Evolutionary conservation across 352 stramenopile species (phyloP).

Genomic region (Pythium scleroteichum): DNA sequence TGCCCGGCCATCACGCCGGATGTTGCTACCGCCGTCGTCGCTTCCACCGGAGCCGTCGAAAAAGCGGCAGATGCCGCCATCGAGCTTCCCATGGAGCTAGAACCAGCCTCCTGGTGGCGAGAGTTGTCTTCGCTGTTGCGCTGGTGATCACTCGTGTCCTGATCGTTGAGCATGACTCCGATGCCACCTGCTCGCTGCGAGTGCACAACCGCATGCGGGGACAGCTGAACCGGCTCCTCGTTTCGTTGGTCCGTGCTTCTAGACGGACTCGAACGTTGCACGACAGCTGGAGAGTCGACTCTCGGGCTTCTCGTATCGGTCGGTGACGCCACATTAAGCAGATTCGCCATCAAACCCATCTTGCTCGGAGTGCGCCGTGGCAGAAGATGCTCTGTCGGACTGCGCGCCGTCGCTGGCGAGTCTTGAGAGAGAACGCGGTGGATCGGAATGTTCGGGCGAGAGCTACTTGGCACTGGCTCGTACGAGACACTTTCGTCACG

Average conservation of each 20-base stretch:
- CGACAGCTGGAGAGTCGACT: constrained; percentile 37
- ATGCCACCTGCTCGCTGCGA: constrained; percentile 18
- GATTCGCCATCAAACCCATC: constrained; percentile 78
- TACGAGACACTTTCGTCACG: constrained; percentile 21
- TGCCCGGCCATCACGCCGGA: constrained; percentile 18
- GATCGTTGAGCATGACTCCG: constrained; percentile 23
- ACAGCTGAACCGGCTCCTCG: constrained; percentile 5
- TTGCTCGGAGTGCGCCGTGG: constrained; percentile 43
- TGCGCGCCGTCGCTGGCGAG: constrained; percentile 33
- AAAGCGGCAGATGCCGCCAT: constrained; percentile 19
- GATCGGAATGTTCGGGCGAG: constrained; percentile 28
- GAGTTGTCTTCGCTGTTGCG: constrained; percentile 28
- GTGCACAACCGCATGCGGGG: constrained; percentile 8
- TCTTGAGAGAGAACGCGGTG: constrained; percentile 20
- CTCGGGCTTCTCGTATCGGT: constrained; percentile 42
- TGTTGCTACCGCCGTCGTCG: constrained; percentile 25
- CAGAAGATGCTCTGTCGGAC: constrained; percentile 63
- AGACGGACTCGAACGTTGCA: constrained; percentile 4
- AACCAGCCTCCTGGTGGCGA: background rate
- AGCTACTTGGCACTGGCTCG: background rate
- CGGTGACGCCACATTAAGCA: constrained; percentile 69
- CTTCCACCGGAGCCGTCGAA: background rate
- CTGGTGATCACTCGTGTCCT: constrained; percentile 34
- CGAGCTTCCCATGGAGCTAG: background rate
- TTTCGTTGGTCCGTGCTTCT: background rate